Conservation (phyloP, 208 protist species). For the Histomonas meleagridis region DNA sequence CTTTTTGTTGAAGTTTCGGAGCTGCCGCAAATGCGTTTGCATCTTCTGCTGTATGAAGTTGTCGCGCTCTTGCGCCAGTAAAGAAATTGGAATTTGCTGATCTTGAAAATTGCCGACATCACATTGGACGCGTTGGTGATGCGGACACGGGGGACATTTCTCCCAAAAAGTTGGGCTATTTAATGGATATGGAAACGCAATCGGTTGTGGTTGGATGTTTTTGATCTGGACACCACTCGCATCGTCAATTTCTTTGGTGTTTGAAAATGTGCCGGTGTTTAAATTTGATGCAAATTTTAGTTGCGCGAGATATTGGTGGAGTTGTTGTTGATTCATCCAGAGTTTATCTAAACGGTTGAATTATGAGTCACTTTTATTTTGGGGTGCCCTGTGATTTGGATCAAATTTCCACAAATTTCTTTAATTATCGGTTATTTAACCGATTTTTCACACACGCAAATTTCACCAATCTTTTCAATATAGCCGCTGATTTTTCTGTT, state of each 20-base stretch:
- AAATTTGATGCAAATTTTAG: not conserved
- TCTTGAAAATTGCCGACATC: not conserved
- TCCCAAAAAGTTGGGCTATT: not conserved
- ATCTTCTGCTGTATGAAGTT: slow-evolving; percentile 18
- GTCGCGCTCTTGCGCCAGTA: not conserved
- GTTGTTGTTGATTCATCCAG: not conserved
- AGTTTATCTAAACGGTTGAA: too few relatives aligned
- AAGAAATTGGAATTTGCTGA: not conserved
- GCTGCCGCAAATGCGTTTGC: not conserved
- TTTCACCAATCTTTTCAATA: too few relatives aligned
- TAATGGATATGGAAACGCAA: not conserved
- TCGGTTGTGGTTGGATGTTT: not conserved
- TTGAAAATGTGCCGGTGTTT: not conserved
- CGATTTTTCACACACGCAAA: too few relatives aligned
- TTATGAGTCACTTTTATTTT: too few relatives aligned
- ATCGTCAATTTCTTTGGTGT: not conserved
- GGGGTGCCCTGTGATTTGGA: too few relatives aligned
- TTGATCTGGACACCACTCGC: not conserved
- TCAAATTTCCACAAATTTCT: too few relatives aligned
- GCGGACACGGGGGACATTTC: not conserved
- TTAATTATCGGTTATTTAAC: too few relatives aligned
- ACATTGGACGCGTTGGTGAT: not conserved
- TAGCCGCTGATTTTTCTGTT: too few relatives aligned
- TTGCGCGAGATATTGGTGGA: not conserved
- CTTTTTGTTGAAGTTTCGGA: not conserved